Conservation (phyloP, 176 grass and related monocot genomes). For the Raddia distichophylla region DNA sequence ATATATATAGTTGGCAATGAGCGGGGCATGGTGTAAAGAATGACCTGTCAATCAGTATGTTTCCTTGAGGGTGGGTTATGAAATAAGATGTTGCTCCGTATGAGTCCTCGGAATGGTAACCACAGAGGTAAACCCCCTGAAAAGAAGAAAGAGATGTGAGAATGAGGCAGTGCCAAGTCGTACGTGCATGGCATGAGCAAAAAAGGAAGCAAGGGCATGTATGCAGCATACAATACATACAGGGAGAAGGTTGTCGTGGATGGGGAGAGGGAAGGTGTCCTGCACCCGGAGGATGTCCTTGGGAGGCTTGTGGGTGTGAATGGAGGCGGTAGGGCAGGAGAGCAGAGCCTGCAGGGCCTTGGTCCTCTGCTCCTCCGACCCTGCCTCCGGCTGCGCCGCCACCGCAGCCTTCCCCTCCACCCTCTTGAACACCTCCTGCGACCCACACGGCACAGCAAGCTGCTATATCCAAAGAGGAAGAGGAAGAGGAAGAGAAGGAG, state of each 20-base stretch:
- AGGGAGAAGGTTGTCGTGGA: constrained; percentile 64
- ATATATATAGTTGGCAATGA: background rate
- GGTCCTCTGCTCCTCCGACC: constrained; percentile 56
- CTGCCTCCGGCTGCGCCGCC: constrained; percentile 46
- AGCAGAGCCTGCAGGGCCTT: constrained; percentile 86
- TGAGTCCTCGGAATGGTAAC: constrained; percentile 71
- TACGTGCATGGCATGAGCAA: background rate
- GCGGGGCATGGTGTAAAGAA: background rate
- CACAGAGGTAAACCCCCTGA: constrained; percentile 89
- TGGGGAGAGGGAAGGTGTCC: constrained; percentile 72
- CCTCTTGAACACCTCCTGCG: constrained; percentile 72
- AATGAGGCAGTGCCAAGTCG: no score
- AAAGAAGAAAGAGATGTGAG: background rate
- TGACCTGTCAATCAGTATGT: constrained; percentile 91
- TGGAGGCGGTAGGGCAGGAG: constrained; percentile 81
- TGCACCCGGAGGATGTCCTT: constrained; percentile 78
- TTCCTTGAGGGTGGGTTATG: constrained; percentile 76
- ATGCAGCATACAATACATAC: constrained; percentile 14
- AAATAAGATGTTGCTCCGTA: constrained; percentile 87
- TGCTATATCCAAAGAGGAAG: no score
- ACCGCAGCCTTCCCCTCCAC: constrained; percentile 68
- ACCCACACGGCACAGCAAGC: background rate
- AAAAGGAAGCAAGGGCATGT: background rate
- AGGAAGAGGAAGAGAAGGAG: no score
- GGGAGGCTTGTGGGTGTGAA: constrained; percentile 65